phyloP scores from a whole-genome alignment of 2,329 filamentous ascomycete genomes.

The Fusarium incarnatum region DNA sequence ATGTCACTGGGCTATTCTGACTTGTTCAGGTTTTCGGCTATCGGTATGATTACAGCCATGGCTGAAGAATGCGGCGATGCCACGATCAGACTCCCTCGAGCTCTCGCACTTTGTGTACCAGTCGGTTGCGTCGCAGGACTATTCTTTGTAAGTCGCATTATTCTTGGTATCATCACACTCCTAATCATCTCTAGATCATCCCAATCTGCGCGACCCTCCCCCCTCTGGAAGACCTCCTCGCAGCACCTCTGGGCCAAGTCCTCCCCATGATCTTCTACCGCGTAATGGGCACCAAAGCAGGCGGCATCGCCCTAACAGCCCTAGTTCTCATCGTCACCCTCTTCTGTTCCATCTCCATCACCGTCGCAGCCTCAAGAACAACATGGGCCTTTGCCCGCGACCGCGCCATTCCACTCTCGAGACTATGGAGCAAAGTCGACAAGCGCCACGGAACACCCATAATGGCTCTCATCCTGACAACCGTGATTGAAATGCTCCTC shows the following conservation, averaged over 20 bases:
- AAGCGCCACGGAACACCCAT: constrained; percentile 75
- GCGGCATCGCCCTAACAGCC: constrained; percentile 81
- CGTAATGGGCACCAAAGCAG: constrained; percentile 77
- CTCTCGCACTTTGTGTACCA: constrained; percentile 73
- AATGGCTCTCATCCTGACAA: constrained; percentile 75
- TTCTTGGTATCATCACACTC: fast-evolving
- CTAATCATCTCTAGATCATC: constrained; percentile 29
- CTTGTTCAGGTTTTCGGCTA: constrained; percentile 53
- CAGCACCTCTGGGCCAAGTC: constrained; percentile 77
- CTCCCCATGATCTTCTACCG: constrained; percentile 80
- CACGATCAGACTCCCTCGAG: constrained; percentile 70
- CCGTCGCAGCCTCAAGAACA: constrained; percentile 79
- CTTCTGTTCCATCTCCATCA: constrained; percentile 79
- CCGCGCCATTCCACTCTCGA: constrained; percentile 76
- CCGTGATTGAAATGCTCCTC: constrained; percentile 74
- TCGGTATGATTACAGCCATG: constrained; percentile 66
- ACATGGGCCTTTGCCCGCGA: constrained; percentile 82
- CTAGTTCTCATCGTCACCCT: constrained; percentile 80
- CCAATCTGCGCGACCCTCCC: constrained; percentile 72
- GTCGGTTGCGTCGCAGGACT: constrained; percentile 73
- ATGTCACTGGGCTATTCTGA: not conserved
- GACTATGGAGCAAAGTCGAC: constrained; percentile 74
- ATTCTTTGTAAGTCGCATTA: constrained; percentile 63
- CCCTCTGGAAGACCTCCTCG: constrained; percentile 71
- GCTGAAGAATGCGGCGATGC: constrained; percentile 70